phyloP scores from a whole-genome alignment of 2,329 filamentous ascomycete genomes.

The Pseudogymnoascus sp. region DNA sequence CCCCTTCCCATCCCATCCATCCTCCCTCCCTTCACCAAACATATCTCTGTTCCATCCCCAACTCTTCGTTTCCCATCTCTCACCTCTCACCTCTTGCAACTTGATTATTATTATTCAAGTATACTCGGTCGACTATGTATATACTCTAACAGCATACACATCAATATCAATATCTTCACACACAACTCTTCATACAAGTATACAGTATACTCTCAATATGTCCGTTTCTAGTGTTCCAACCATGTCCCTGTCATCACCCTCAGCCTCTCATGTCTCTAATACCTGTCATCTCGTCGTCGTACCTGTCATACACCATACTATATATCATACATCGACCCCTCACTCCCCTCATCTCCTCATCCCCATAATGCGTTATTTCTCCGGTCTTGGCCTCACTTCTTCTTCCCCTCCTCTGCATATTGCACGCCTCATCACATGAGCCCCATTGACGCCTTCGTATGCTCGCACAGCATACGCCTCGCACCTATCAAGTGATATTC shows the following conservation, averaged over 20 bases:
- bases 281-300: not conserved
- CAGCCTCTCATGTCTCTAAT: not conserved
- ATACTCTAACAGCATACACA: not conserved
- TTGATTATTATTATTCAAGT: not conserved
- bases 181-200: not conserved
- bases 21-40: not conserved
- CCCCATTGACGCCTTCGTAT: not conserved
- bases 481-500: constrained; percentile 3
- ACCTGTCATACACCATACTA: not conserved
- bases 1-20: not conserved
- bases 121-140: not conserved
- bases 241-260: not conserved
- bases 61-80: not conserved
- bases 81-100: not conserved
- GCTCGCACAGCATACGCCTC: not conserved
- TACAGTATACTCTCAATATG: not conserved
- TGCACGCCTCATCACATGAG: not conserved
- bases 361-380: not conserved
- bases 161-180: not conserved
- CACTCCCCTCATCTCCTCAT: not conserved
- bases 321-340: not conserved
- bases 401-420: not conserved
- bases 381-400: not conserved
- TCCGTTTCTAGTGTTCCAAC: not conserved
- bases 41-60: not conserved